These are phyloP conservation scores for Austroboletus novae-zelandiae DNA, from an alignment of 1,284 basidiomycete species.

Conservation along the genomic window DNA sequence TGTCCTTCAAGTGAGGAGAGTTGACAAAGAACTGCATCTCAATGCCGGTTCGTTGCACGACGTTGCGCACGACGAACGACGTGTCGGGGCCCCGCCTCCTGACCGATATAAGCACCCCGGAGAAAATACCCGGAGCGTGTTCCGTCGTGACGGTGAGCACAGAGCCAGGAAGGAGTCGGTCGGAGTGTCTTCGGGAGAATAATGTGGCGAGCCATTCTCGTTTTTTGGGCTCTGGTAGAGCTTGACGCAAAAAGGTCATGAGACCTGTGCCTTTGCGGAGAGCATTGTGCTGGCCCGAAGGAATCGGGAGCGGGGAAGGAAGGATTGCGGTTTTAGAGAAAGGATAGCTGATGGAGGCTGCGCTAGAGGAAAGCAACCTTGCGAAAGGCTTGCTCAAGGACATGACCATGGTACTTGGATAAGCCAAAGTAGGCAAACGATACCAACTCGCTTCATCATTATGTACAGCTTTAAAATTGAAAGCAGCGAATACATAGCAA, in stretches of 20 bases:
- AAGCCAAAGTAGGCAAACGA: not conserved
- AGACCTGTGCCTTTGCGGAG: constrained; percentile 73
- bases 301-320: constrained; percentile 44
- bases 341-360: constrained; percentile 51
- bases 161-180: constrained; percentile 74
- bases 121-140: constrained; percentile 75
- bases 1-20: constrained; percentile 82
- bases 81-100: constrained; percentile 81
- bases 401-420: not conserved
- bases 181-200: constrained; percentile 68
- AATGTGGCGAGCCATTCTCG: constrained; percentile 61
- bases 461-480: constrained; percentile 29
- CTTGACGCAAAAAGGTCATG: constrained; percentile 71
- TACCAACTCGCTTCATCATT: constrained; percentile 22
- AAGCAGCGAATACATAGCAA: constrained; percentile 31
- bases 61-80: constrained; percentile 80
- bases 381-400: constrained; percentile 5
- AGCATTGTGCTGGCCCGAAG: constrained; percentile 38
- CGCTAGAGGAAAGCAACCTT: constrained; percentile 26
- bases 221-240: constrained; percentile 67
- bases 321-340: constrained; percentile 71
- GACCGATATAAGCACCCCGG: constrained; percentile 81
- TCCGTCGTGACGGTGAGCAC: constrained; percentile 74
- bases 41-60: constrained; percentile 84
- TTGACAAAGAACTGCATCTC: constrained; percentile 88